phyloP scores from a whole-genome alignment of 1,284 basidiomycete genomes.

The Stygiomarasmius scandens region DNA sequence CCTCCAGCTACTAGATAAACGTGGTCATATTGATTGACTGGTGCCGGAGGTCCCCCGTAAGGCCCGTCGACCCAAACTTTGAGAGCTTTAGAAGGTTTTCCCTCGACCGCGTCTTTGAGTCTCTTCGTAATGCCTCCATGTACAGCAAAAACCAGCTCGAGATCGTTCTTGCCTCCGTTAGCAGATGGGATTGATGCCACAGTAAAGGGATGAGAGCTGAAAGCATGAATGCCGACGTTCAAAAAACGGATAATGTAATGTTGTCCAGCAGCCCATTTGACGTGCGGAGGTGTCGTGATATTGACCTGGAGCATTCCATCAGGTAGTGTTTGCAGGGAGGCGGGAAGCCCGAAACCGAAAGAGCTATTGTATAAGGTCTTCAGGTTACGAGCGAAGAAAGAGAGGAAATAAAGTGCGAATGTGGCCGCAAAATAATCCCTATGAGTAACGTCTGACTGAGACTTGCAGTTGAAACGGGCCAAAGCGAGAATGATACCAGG shows the following conservation, averaged over 20 bases:
- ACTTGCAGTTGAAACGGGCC: not conserved
- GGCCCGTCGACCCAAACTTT: slow-evolving; percentile 43
- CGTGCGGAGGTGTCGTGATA: slow-evolving; percentile 25
- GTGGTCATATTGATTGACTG: slow-evolving; percentile 31
- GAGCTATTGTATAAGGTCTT: slow-evolving; percentile 33
- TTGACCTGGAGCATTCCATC: slow-evolving; percentile 34
- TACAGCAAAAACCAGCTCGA: slow-evolving; percentile 30
- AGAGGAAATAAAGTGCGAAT: slow-evolving; percentile 33
- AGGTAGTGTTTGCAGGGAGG: slow-evolving; percentile 32
- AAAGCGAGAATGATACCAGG: slow-evolving; percentile 22
- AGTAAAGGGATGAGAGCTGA: slow-evolving; percentile 45
- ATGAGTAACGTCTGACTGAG: not conserved
- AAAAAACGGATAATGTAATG: slow-evolving; percentile 45
- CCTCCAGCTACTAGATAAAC: slow-evolving; percentile 43
- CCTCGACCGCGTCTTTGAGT: slow-evolving; percentile 22
- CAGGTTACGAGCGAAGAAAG: slow-evolving; percentile 32
- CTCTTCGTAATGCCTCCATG: slow-evolving; percentile 32
- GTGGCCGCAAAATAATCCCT: slow-evolving; percentile 43
- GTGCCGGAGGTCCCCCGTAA: slow-evolving; percentile 37
- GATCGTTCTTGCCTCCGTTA: not conserved
- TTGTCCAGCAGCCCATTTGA: slow-evolving; percentile 42
- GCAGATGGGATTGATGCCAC: slow-evolving; percentile 32
- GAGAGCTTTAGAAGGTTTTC: slow-evolving; percentile 16
- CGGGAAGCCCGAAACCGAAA: slow-evolving; percentile 23
- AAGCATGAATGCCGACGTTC: slow-evolving; percentile 24